Base-by-base conservation (phyloP, 192 early-diverging fungal species). In the Gryganskiella cystojenkinii region DNA sequence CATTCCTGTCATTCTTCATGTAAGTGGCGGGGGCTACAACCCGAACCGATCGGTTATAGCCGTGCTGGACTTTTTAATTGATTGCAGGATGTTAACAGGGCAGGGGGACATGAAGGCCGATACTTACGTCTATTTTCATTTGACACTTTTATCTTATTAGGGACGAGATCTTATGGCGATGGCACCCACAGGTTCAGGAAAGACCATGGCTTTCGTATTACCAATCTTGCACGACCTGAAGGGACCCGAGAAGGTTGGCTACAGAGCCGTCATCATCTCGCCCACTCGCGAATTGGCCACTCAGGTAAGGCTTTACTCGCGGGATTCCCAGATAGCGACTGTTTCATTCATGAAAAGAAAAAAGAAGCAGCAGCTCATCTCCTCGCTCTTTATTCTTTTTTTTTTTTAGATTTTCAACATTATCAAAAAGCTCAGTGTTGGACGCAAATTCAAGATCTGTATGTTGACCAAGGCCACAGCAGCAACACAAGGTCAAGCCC, bases 151-250 rank as follows among this genome's bases (percentile, higher is more conserved):
- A 1, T 34, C 0, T 15, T 24, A 56, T 51, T 60, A 89, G 88
- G 87, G 89, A n/a, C 89, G 95, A 15, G 98, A 99, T 76, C 35
- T 99, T 3, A 96, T 99, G 86, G 94, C 95, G 2, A 93, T 93
- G 81, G 95, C 98, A 10, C 98, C 96, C 35, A 99, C 98, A 22
- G 97, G 98, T 59, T 97, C 96, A 6, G 98, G 98, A 73, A 99
- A 99, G 82, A 99, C 98, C 1, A 76, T 98, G 72, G 97, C 98
- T 0, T 99, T 93, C 61, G 63, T 96, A 43, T 81, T 99, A 27
- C 95, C 96, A 0, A 95, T 99, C 28, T 70, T 99, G 53, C 93
- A 96, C 60, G 84, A 91, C 47, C 72, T 99, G 33, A 91, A 94
- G 45, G 84, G 84, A 50, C 93, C 92, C 4, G 88, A 91, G 30